A percentile compares a stretch with the other conserved stretches of the same genome.
These are phyloP conservation scores for Pleurotus ostreatus DNA, from an alignment of 768 basidiomycete genomes.

Conservation along the genomic window DNA sequence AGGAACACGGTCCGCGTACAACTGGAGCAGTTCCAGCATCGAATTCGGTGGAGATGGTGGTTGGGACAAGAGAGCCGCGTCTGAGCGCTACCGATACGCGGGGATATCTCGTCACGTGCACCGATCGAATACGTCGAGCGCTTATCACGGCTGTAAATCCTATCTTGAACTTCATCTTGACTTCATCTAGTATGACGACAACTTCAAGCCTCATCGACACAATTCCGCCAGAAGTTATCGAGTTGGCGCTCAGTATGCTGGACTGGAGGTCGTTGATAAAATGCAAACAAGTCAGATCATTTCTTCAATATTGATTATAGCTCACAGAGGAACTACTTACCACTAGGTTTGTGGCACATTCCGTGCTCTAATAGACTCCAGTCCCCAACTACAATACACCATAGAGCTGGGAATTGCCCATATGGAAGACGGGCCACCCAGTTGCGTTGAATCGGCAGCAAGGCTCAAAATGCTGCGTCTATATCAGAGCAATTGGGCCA, in stretches of 20 bases:
- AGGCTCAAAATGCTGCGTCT: constrained; percentile 35
- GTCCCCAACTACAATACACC: constrained; percentile 32
- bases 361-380: constrained; percentile 20
- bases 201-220: too few relatives aligned
- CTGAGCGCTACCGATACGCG: background rate
- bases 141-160: too few relatives aligned
- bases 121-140: too few relatives aligned
- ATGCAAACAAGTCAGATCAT: constrained; percentile 22
- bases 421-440: constrained; percentile 33
- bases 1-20: constrained; percentile 45
- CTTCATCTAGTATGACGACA: too few relatives aligned
- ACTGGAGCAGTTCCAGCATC: constrained; percentile 39
- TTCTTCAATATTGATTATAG: background rate
- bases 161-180: too few relatives aligned
- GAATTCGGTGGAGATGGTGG: background rate
- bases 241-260: constrained; percentile 10
- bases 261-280: constrained; percentile 17
- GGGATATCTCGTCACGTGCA: too few relatives aligned
- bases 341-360: constrained; percentile 30
- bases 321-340: background rate
- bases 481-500: constrained; percentile 35
- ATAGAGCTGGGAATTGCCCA: constrained; percentile 44
- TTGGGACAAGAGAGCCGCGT: constrained; percentile 3
- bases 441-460: constrained; percentile 21
- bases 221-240: constrained; percentile 17